Evolutionary conservation across 1,284 basidiomycete genomes (phyloP).

Genomic region (Ganoderma resinaceum): DNA sequence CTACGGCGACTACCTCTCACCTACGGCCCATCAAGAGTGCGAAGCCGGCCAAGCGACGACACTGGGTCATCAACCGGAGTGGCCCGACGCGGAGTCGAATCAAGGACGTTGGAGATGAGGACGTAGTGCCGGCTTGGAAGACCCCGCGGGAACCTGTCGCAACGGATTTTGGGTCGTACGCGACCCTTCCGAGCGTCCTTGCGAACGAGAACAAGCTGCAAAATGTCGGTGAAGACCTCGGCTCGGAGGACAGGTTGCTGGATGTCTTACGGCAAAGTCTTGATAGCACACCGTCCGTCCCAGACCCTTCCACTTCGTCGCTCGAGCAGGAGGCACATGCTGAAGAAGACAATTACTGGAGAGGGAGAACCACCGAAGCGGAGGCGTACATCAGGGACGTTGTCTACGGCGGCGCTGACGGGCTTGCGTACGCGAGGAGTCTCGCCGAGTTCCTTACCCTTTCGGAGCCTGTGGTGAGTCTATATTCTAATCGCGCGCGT

Average conservation of each 20-base stretch:
- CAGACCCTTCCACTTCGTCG: not conserved
- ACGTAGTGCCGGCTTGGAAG: constrained; percentile 48
- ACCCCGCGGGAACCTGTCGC: constrained; percentile 57
- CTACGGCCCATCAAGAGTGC: constrained; percentile 21
- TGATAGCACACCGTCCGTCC: constrained; percentile 17
- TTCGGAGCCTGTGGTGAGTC: constrained; percentile 31
- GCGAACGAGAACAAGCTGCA: constrained; percentile 54
- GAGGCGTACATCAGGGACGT: constrained; percentile 71
- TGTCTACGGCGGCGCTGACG: constrained; percentile 78
- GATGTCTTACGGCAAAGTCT: constrained; percentile 38
- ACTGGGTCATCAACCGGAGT: constrained; percentile 52
- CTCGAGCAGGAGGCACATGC: constrained; percentile 3
- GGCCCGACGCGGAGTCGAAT: constrained; percentile 51
- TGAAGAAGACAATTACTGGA: constrained; percentile 52
- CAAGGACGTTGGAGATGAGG: constrained; percentile 62
- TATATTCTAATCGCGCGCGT: not conserved
- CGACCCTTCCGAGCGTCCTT: constrained; percentile 54
- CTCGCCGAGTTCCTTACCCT: constrained; percentile 69
- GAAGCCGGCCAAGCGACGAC: constrained; percentile 37
- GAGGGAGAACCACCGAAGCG: constrained; percentile 53
- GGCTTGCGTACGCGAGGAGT: constrained; percentile 75
- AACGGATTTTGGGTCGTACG: constrained; percentile 68
- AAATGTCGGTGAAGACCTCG: constrained; percentile 40
- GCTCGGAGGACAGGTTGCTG: constrained; percentile 46
- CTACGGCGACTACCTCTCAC: constrained; percentile 16